These are phyloP conservation scores for Boletellus deceptivus DNA, from an alignment of 1,284 basidiomycete genomes.

Conservation along the genomic window DNA sequence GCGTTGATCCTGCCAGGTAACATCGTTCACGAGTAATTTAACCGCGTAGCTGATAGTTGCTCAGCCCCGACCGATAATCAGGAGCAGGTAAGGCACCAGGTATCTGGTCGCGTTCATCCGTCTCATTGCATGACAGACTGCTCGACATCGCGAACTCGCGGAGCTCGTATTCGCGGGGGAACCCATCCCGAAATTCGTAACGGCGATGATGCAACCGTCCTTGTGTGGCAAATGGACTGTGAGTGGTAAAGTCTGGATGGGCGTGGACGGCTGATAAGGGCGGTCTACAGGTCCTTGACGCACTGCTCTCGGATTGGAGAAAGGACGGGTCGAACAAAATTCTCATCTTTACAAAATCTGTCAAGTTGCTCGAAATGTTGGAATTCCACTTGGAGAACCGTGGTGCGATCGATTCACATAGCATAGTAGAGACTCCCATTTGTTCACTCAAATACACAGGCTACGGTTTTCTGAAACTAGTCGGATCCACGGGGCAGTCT, in stretches of 20 bases:
- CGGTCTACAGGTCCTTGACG: conserved; percentile 55
- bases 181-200: conserved; percentile 55
- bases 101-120: background rate
- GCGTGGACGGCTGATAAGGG: background rate
- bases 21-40: conserved; percentile 1
- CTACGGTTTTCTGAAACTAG: conserved; percentile 67
- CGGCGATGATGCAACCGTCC: conserved; percentile 55
- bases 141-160: conserved; percentile 58
- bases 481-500: conserved; percentile 64
- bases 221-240: conserved; percentile 87
- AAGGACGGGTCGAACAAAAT: conserved; percentile 70
- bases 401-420: conserved; percentile 35
- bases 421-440: background rate
- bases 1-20: conserved; percentile 76
- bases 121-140: conserved; percentile 38
- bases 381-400: conserved; percentile 62
- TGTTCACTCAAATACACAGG: conserved; percentile 34
- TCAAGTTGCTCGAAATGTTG: conserved; percentile 79
- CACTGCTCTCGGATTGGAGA: conserved; percentile 64
- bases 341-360: conserved; percentile 83
- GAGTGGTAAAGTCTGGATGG: conserved; percentile 20
- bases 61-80: conserved; percentile 58
- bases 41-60: conserved; percentile 1
- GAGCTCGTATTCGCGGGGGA: conserved; percentile 55
- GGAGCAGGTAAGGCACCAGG: conserved; percentile 52